Base-by-base conservation (phyloP, 768 basidiomycete species). In the Cubamyces sp. region DNA sequence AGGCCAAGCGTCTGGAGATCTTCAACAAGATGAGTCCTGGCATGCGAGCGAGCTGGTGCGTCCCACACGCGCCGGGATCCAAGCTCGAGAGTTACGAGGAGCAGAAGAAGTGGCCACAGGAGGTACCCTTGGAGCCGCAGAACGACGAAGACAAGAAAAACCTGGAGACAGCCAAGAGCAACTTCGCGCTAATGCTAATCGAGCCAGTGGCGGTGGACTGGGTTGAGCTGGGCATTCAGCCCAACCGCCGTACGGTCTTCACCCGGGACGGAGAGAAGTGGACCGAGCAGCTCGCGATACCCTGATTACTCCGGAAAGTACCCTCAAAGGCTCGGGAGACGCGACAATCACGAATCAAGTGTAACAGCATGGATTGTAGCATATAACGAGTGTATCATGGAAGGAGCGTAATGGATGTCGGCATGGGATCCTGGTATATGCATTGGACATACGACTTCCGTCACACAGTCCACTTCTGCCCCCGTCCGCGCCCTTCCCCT, bases 171-270 rank as follows among this genome's bases (percentile, higher is more conserved):
- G 88, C 92, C 34, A 71, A 89, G 62, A 65, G 73, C 9, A 90
- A 91, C 68, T 94, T 92, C 66, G 85, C 88, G 18, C 71, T 94
- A 69, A 66, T 94, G 43, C 71, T 92, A 12, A 76, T 94, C 30
- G 91, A 94, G 67, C 88, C 91, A 1, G 68, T 75, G 1, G 81
- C 83, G 56, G 84, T 93, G 37, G 93, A 95, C 70, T 83, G 82
- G 74, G 69, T 87, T 16, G 89, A 90, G 69, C 67, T 94, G 30
- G 81, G 75, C 0, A 76, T 79, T 19, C 59, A 75, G 23, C 89
- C 88, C 9, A 82, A 91, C 65, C 78, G 78, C 64, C 75, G 91
- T 69, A 85, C 84, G 26, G 70, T 74, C 54, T 91, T 84, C 58
- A 79, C 74, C 65, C 79, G 80, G 55, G 66, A 66, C 8, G 73